Evolutionary conservation across 176 grass and related monocot genomes (phyloP), one percentile per base, ranked within the genome.

Genomic region (Zoysia pacifica): DNA sequence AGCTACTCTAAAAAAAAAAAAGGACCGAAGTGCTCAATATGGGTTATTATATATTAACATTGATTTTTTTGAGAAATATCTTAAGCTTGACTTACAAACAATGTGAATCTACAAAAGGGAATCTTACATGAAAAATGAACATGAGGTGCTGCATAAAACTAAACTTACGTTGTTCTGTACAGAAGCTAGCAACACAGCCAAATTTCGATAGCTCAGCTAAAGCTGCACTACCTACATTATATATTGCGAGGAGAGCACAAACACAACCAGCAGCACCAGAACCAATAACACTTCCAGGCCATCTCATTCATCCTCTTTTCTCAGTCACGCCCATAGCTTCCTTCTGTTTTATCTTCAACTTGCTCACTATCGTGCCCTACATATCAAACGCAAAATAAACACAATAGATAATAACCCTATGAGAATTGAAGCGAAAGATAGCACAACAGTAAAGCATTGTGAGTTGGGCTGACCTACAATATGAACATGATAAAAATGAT

Each of bases 161-260:
- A 83, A 81, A 54, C 84, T 93, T 89, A 98, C 92, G 90, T 75
- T 85, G 81, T 98, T 79, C 87, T 55, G 92, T 93, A 87, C 96
- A 95, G 67, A 89, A 95, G 84, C 86, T 94, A 7, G 96, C 96
- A 95, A 91, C 79, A 87, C 93, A 98, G 13, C 92, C 96, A 63
- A 98, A 84, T 79, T n/a, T 85, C 88, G 90, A 98, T 44, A 98
- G 76, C 48, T 71, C 75, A 52, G 86, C 72, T 52, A 82, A 87
- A 73, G 67, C 15, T 77, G 75, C 69, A 66, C 88, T 81, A 69
- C 90, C 90, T 54, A 87, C 59, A 63, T 89, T 72, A 85, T 85
- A 87, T 61, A 98, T 85, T 18, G 92, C 90, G 47, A 98, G 71
- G 39, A 98, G 48, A 80, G 92, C 90, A 81, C 90, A 94, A 6